phyloP scores from a whole-genome alignment of 75 land plant species.

The Pseudotsuga menziesii region DNA sequence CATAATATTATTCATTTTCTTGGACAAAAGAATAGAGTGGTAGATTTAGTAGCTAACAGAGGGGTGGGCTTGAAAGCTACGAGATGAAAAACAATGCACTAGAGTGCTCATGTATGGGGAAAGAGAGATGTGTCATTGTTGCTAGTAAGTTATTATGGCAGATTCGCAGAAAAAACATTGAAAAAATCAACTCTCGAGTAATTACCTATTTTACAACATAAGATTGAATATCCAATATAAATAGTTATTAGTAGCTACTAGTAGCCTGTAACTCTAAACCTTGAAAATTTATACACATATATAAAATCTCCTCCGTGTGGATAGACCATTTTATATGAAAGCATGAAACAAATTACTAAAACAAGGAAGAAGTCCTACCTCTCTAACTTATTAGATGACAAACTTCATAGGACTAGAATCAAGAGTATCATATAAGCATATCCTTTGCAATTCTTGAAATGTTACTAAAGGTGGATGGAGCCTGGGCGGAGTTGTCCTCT shows the following conservation, averaged over 20 bases:
- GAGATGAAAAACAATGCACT: no score
- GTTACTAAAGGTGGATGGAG: slow-evolving; percentile 43
- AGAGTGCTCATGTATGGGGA: no score
- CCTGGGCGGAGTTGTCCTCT: slow-evolving; percentile 26
- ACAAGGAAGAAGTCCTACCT: slow-evolving; percentile 22
- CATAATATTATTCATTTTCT: no score
- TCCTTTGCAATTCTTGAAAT: slow-evolving; percentile 51
- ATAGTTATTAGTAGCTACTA: not conserved
- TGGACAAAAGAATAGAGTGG: no score
- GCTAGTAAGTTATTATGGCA: not conserved
- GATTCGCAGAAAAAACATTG: not conserved
- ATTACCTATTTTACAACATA: not conserved
- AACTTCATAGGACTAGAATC: slow-evolving; percentile 40
- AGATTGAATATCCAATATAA: not conserved
- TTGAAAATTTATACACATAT: not conserved
- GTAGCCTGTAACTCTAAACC: not conserved
- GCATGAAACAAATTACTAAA: not conserved
- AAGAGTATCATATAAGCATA: slow-evolving; percentile 55
- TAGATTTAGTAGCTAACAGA: no score
- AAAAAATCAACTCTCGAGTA: not conserved
- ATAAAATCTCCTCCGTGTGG: not conserved
- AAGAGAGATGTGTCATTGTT: not conserved
- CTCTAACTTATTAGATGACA: slow-evolving; percentile 42
- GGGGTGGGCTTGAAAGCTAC: no score
- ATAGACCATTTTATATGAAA: not conserved